These are phyloP conservation scores for Quercus tomentella DNA, from an alignment of 331 rosid genomes.

Conservation along the genomic window DNA sequence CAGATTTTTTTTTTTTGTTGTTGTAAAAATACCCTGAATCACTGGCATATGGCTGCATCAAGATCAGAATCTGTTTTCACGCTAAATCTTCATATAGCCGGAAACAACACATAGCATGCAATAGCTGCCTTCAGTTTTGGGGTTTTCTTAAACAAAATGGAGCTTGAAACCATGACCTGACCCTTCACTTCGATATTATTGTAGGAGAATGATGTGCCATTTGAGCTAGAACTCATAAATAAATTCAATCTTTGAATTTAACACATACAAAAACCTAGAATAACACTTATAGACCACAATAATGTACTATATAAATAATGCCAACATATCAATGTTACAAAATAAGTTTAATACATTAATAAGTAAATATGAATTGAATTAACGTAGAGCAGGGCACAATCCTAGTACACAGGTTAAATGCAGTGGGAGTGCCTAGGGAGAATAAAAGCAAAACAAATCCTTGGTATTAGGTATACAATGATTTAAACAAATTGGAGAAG, in stretches of 20 bases:
- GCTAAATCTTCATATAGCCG: neutral
- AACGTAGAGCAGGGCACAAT: neutral
- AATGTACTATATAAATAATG: neutral
- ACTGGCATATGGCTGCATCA: neutral
- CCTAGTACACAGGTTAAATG: neutral
- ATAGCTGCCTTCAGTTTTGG: neutral
- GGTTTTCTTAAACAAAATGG: neutral
- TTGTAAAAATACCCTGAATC: neutral
- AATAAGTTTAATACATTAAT: neutral
- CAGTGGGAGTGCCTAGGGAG: neutral
- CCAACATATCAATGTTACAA: neutral
- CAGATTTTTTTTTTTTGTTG: neutral
- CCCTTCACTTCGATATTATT: too few species aligned
- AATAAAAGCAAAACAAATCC: neutral
- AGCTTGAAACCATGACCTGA: neutral
- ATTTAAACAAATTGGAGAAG: neutral
- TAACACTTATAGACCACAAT: neutral
- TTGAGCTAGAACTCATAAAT: neutral
- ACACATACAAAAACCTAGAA: neutral
- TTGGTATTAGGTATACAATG: neutral
- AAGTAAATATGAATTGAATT: neutral
- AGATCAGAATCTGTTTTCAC: neutral
- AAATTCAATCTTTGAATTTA: neutral
- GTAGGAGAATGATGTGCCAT: neutral
- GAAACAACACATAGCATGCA: neutral